Percentiles rank a stretch among this genome's conserved stretches.
These are phyloP conservation scores for Lophiostoma macrostomum DNA, from an alignment of 495 filamentous ascomycete species.

Conservation along the genomic window DNA sequence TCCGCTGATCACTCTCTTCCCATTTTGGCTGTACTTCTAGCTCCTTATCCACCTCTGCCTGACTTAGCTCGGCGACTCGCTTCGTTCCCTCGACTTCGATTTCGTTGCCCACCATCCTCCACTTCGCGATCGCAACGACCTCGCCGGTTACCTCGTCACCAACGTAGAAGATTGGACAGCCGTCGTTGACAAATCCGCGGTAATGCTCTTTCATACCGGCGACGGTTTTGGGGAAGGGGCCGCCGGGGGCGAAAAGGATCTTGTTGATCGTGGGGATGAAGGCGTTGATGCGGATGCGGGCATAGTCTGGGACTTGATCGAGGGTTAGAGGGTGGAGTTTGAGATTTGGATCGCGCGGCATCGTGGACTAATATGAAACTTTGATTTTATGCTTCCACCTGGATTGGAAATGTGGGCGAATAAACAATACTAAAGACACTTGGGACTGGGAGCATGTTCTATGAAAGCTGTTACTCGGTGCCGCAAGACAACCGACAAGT, in stretches of 20 bases:
- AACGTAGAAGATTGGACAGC: conserved; percentile 3
- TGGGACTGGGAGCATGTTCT: no score
- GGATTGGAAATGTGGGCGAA: no score
- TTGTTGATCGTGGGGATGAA: conserved; percentile 24
- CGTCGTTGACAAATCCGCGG: neutral
- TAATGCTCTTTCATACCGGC: neutral
- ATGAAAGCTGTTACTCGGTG: no score
- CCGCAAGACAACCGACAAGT: no score
- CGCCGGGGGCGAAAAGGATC: conserved; percentile 16
- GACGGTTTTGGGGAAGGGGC: conserved; percentile 5
- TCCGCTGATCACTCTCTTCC: neutral
- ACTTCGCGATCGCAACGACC: conserved; percentile 8
- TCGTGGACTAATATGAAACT: no score
- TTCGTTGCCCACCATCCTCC: neutral
- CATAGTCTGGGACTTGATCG: conserved; percentile 5
- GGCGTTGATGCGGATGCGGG: conserved; percentile 16
- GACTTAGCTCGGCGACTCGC: neutral
- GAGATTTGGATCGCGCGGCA: conserved; percentile 6
- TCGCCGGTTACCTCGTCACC: neutral
- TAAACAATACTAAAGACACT: no score
- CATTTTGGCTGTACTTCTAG: neutral
- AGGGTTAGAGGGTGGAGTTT: conserved; percentile 11
- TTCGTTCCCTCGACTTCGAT: neutral
- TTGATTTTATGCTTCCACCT: no score
- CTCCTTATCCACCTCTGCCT: conserved; percentile 3